Conservation (phyloP, 164 flowering plant species). For the Berberis vulgaris region DNA sequence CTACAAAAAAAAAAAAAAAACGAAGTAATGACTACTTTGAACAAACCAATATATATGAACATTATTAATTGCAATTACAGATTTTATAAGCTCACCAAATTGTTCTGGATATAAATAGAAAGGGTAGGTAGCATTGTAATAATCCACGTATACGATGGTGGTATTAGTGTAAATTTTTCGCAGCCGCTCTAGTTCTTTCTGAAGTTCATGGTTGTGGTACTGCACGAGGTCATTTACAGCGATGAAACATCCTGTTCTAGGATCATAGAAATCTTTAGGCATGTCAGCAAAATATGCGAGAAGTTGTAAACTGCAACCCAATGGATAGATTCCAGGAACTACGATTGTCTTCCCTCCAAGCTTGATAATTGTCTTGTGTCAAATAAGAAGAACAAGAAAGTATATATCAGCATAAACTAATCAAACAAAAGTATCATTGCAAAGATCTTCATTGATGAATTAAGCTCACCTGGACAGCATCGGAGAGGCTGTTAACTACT, state of each 20-base stretch:
- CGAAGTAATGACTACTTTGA: too few relatives aligned
- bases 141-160: slow-evolving; percentile 37
- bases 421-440: too few relatives aligned
- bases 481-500: slow-evolving; percentile 17
- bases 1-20: background rate
- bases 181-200: slow-evolving; percentile 16
- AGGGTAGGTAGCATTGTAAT: slow-evolving; percentile 30
- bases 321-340: slow-evolving; percentile 2
- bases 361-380: background rate
- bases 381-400: too few relatives aligned
- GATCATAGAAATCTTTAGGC: slow-evolving; percentile 20
- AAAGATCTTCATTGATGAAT: background rate
- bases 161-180: slow-evolving; percentile 17
- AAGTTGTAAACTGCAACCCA: background rate
- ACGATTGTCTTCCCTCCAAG: background rate
- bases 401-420: too few relatives aligned
- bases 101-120: slow-evolving; percentile 13
- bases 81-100: slow-evolving; percentile 17
- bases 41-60: too few relatives aligned
- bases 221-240: slow-evolving; percentile 22
- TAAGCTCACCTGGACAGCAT: slow-evolving; percentile 15
- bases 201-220: slow-evolving; percentile 24
- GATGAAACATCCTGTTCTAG: slow-evolving; percentile 24
- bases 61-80: too few relatives aligned
- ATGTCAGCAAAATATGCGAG: slow-evolving; percentile 9